Conservation (phyloP, 345 rosid species). For the Hypericum androsaemum region DNA sequence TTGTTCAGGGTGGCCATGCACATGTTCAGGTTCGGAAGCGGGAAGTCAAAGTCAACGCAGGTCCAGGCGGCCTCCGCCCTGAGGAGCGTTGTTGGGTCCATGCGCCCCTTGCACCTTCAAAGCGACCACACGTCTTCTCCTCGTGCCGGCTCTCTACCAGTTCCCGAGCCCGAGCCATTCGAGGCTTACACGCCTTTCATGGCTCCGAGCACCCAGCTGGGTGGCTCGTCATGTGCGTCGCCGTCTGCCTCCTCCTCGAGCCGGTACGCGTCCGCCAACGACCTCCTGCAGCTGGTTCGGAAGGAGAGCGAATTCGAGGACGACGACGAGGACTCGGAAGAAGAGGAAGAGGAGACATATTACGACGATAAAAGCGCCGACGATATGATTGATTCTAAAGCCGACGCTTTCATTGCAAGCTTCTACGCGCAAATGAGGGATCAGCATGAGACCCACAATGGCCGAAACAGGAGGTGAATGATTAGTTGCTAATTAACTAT, state of each 20-base stretch:
- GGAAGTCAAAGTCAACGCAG: slow-evolving; percentile 24
- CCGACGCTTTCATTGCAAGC: slow-evolving; percentile 51
- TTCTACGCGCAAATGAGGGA: slow-evolving; percentile 53
- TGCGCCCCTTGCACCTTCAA: slow-evolving; percentile 35
- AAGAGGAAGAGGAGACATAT: slow-evolving; percentile 8
- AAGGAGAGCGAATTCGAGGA: not conserved
- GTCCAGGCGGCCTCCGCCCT: slow-evolving; percentile 17
- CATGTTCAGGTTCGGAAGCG: slow-evolving; percentile 29
- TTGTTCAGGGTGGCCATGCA: slow-evolving; percentile 36
- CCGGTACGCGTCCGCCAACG: slow-evolving; percentile 40
- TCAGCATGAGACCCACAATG: slow-evolving; percentile 17
- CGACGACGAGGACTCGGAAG: slow-evolving; percentile 15
- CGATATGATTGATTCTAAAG: slow-evolving; percentile 62
- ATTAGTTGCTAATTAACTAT: too few relatives aligned
- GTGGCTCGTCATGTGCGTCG: not conserved
- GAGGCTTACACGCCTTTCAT: slow-evolving; percentile 24
- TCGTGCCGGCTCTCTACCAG: not conserved
- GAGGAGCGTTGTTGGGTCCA: slow-evolving; percentile 38
- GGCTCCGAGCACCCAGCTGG: slow-evolving; percentile 10
- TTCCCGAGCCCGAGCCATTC: slow-evolving; percentile 3
- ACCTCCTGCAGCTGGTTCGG: slow-evolving; percentile 29
- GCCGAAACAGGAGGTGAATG: not conserved
- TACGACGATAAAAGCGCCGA: slow-evolving; percentile 29
- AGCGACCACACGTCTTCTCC: slow-evolving; percentile 24
- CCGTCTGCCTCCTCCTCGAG: slow-evolving; percentile 18